phyloP scores from a whole-genome alignment of 108 stramenopile genomes.

The Pseudonitzschia pungens region DNA sequence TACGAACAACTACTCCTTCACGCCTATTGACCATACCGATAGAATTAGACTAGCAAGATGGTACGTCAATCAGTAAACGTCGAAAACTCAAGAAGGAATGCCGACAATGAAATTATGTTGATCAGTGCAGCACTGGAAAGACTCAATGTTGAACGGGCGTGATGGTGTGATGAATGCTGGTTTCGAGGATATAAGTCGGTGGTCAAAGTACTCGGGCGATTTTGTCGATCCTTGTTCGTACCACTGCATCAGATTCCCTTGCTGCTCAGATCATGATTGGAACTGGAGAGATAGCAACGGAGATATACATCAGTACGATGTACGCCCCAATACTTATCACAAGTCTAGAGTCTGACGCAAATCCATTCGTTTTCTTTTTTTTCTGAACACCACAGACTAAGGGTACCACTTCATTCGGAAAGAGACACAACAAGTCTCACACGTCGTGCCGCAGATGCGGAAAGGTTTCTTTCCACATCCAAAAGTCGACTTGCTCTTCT shows the following conservation, averaged over 20 bases:
- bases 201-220: no score
- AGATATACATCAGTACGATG: no score
- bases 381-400: slow-evolving; percentile 87
- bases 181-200: no score
- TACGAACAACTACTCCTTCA: neutral
- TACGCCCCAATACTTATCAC: no score
- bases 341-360: neutral
- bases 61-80: neutral
- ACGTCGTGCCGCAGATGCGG: slow-evolving; percentile 99
- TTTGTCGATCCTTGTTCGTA: no score
- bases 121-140: neutral
- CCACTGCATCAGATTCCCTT: no score
- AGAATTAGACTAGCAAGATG: slow-evolving; percentile 14
- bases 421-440: slow-evolving; percentile 99
- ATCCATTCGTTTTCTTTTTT: neutral
- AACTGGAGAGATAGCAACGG: no score
- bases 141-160: no score
- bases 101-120: neutral
- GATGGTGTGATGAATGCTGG: no score
- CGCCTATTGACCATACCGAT: neutral
- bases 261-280: no score
- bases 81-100: neutral
- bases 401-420: slow-evolving; percentile 99
- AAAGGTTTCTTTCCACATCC: slow-evolving; percentile 98
- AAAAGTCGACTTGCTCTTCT: slow-evolving; percentile 97